Evolutionary conservation across 2,329 filamentous ascomycete species (phyloP).

Genomic region (Chrysosporium keratinophilum): DNA sequence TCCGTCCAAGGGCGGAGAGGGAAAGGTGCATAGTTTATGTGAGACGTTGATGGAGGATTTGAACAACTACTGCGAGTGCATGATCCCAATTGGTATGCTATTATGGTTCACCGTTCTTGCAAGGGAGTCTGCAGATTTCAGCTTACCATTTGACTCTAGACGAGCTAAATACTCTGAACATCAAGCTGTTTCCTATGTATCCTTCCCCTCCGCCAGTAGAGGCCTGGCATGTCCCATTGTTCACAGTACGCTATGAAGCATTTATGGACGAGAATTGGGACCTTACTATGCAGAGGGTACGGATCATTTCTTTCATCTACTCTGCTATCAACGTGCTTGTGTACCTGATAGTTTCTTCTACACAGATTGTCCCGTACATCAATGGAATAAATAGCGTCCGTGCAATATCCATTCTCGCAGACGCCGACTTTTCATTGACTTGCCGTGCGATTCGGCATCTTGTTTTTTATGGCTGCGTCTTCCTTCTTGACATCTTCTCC

Average conservation of each 20-base stretch:
- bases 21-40: constrained; percentile 58
- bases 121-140: background rate
- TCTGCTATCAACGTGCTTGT: background rate
- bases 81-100: constrained; percentile 83
- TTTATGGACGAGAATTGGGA: constrained; percentile 48
- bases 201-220: constrained; percentile 65
- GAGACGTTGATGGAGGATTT: constrained; percentile 84
- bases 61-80: constrained; percentile 95
- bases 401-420: constrained; percentile 72
- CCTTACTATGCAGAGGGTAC: constrained; percentile 42
- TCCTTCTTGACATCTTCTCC: constrained; percentile 89
- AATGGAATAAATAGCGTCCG: constrained; percentile 86
- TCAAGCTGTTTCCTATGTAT: constrained; percentile 86
- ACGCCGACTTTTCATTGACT: constrained; percentile 77
- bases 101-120: constrained; percentile 1
- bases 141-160: constrained; percentile 43
- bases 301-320: constrained; percentile 18
- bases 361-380: constrained; percentile 66
- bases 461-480: constrained; percentile 81
- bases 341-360: background rate
- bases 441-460: constrained; percentile 80
- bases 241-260: constrained; percentile 47
- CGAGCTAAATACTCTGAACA: constrained; percentile 87
- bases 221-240: constrained; percentile 82
- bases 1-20: constrained; percentile 36